Conservation (phyloP, 306 rosid genomes). For the Lotus japonicus region DNA sequence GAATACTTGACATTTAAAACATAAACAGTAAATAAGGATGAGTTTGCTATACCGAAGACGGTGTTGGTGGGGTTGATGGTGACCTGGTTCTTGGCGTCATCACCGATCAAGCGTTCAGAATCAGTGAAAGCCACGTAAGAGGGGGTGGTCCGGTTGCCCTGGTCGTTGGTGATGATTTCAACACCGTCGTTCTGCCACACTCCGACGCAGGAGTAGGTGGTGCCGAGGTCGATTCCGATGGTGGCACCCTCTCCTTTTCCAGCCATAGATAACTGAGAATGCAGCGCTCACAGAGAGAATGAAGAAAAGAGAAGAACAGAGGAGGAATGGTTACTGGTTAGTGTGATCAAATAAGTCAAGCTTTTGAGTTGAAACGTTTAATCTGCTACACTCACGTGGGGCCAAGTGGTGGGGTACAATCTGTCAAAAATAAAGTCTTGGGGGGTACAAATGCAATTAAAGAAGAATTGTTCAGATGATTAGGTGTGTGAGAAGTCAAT, state of each 20-base stretch:
- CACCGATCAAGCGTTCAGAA: slow-evolving; percentile 52
- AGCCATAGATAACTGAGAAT: background rate
- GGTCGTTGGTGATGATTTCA: slow-evolving; percentile 62
- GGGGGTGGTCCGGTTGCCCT: slow-evolving; percentile 59
- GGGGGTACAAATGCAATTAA: too few species aligned
- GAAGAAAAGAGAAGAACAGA: background rate
- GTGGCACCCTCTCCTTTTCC: slow-evolving; percentile 52
- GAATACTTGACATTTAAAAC: too few species aligned
- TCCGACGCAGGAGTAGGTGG: slow-evolving; percentile 66
- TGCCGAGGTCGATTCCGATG: slow-evolving; percentile 60
- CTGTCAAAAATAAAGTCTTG: too few species aligned
- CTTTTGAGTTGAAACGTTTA: too few species aligned
- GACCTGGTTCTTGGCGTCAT: slow-evolving; percentile 70
- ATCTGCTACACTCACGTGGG: too few species aligned
- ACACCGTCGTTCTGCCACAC: slow-evolving; percentile 68
- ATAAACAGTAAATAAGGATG: background rate
- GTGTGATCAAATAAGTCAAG: background rate
- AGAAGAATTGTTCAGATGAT: too few species aligned
- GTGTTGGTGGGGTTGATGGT: slow-evolving; percentile 67
- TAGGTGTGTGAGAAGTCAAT: too few species aligned
- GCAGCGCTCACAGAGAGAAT: background rate
- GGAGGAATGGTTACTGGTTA: too few species aligned
- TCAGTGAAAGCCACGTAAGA: slow-evolving; percentile 57
- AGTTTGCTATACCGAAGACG: slow-evolving; percentile 39
- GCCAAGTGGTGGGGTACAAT: too few species aligned